Evolutionary conservation across 2,329 filamentous ascomycete species (phyloP).

Genomic region (Talaromyces atroroseus): DNA sequence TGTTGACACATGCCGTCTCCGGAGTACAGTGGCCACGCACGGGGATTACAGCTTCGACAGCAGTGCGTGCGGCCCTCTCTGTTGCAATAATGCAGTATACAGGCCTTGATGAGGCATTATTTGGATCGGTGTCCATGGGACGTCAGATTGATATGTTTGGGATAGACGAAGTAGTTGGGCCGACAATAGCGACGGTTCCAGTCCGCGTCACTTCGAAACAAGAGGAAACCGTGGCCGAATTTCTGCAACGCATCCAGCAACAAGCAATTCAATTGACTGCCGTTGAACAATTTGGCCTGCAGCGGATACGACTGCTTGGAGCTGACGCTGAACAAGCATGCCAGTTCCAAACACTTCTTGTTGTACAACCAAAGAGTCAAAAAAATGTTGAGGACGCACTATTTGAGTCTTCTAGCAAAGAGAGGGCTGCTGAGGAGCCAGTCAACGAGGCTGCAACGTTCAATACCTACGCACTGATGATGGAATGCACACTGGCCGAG

Average conservation of each 20-base stretch:
- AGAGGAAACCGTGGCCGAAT: background rate
- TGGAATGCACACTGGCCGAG: no score
- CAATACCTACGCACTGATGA: no score
- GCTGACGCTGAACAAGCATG: background rate
- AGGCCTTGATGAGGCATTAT: slow-evolving; percentile 20
- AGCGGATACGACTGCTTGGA: background rate
- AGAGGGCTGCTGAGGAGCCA: no score
- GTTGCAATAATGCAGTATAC: no score
- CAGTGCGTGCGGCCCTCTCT: no score
- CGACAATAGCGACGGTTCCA: slow-evolving; percentile 9
- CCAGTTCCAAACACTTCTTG: background rate
- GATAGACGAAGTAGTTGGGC: slow-evolving; percentile 35
- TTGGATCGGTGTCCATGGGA: slow-evolving; percentile 23
- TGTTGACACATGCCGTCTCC: no score
- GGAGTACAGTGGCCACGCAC: no score
- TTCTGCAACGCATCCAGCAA: background rate
- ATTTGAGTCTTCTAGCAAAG: no score
- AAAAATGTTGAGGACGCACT: no score
- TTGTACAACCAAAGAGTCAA: background rate
- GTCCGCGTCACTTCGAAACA: background rate
- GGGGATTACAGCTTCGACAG: no score
- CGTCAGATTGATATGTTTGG: slow-evolving; percentile 31
- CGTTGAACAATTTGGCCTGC: background rate
- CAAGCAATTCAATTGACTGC: background rate
- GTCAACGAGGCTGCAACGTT: no score